Percentiles rank a stretch among this genome's conserved stretches.
These are phyloP conservation scores for Coelastrella sp. DNA, from an alignment of 139 green algal species.

Conservation along the genomic window DNA sequence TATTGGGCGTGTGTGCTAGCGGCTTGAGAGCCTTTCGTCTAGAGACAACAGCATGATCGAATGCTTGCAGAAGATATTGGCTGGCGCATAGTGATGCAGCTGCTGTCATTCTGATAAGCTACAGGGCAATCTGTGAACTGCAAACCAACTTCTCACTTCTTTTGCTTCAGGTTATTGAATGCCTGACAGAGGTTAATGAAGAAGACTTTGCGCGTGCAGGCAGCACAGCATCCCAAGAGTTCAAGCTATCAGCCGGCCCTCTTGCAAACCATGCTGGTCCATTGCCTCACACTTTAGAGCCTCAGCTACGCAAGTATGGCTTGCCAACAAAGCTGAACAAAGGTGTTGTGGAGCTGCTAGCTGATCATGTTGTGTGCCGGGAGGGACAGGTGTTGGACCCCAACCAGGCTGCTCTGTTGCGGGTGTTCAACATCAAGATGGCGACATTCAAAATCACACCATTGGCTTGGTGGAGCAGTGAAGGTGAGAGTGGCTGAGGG, in stretches of 20 bases:
- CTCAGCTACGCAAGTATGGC: slow-evolving; percentile 89
- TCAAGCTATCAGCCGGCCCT: slow-evolving; percentile 78
- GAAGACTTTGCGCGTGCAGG: slow-evolving; percentile 93
- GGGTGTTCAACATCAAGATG: slow-evolving; percentile 90
- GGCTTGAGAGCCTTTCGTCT: too few relatives aligned
- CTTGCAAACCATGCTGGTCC: slow-evolving; percentile 78
- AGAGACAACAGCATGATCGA: too few relatives aligned
- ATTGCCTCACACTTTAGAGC: slow-evolving; percentile 96
- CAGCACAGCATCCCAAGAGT: slow-evolving; percentile 77
- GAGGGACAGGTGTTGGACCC: slow-evolving; percentile 81
- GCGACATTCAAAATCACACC: slow-evolving; percentile 82
- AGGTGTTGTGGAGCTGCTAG: slow-evolving; percentile 90
- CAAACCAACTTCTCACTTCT: too few relatives aligned
- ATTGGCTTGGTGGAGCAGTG: slow-evolving; percentile 69
- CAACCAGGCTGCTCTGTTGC: slow-evolving; percentile 85
- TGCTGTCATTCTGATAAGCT: too few relatives aligned
- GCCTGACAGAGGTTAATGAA: slow-evolving; percentile 68
- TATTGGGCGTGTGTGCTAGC: too few relatives aligned
- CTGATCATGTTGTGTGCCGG: slow-evolving; percentile 84
- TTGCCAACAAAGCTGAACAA: slow-evolving; percentile 94
- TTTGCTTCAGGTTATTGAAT: slow-evolving; percentile 52
- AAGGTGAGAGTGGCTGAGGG: too few relatives aligned
- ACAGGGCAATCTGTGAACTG: too few relatives aligned
- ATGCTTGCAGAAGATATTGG: too few relatives aligned
- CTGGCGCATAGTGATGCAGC: too few relatives aligned